phyloP scores from a whole-genome alignment of 75 land plant species.

The Cunninghamia lanceolata region DNA sequence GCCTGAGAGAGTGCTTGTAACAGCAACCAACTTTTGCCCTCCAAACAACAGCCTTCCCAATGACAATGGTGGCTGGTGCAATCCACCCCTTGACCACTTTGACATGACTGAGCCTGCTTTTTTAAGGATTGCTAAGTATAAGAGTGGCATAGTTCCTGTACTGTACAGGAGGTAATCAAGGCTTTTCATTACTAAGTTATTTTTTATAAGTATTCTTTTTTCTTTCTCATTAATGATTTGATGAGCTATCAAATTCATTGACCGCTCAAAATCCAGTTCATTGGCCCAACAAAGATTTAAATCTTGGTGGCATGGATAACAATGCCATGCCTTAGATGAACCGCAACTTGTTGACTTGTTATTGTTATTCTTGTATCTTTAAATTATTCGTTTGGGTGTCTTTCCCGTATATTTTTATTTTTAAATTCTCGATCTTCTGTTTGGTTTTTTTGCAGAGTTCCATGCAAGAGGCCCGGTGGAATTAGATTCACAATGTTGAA shows the following conservation, averaged over 20 bases:
- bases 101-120: conserved; percentile 13
- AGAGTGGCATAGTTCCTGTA: conserved; percentile 14
- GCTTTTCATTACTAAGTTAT: background rate
- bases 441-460: background rate
- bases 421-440: too few species aligned
- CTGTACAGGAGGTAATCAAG: background rate
- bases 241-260: too few species aligned
- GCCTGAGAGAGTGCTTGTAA: background rate
- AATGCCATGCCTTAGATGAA: too few species aligned
- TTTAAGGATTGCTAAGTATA: background rate
- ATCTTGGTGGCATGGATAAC: too few species aligned
- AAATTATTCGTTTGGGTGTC: background rate
- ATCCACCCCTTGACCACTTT: conserved; percentile 16
- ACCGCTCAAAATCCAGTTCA: too few species aligned
- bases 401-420: too few species aligned
- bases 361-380: too few species aligned
- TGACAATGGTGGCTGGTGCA: conserved; percentile 26
- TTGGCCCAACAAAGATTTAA: too few species aligned
- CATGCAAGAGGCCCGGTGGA: background rate
- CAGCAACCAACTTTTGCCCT: conserved; percentile 23
- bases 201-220: too few species aligned
- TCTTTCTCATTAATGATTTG: too few species aligned
- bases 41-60: conserved; percentile 7
- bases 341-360: too few species aligned
- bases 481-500: background rate